Base-by-base conservation (phyloP, 2,329 filamentous ascomycete genomes). In the Fusarium dimerum region DNA sequence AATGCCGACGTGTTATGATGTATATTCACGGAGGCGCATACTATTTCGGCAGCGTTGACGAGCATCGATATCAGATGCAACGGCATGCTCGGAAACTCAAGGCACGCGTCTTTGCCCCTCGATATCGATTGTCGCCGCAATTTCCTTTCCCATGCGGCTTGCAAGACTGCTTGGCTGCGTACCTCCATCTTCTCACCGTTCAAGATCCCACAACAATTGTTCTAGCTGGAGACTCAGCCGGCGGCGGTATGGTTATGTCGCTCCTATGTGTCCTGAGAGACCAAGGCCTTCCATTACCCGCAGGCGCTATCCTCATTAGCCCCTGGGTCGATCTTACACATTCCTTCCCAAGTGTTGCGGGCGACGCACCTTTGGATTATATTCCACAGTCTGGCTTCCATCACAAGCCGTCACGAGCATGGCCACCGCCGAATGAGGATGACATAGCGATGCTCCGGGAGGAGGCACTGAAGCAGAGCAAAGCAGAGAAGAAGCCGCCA, bases 11-110 rank as follows among this genome's bases (percentile, higher is more conserved):
- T 47, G 85, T 96, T 52, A 96, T 97, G 83, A 77, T 99, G 20
- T 97, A 97, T 72, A 79, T 97, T 18, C 94, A 97, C 67, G 94
- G 94, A 13, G 93, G 93, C 7, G 93, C 89, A 17, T 97, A 96
- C 73, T 99, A 87, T 73, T 97, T 99, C 69, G 93, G 94, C 13
- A 95, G 91, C 63, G 87, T 97, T 38, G 92, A 97, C 67, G 92
- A 96, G 71, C 94, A 97, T 76, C 86, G 94, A n/a, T 97, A 97
- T 73, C 93, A 97, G 78, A 86, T 99, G 80, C 94, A 99, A 72
- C 83, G 93, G 45, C 92, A 97, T 79, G 94, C 94, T 29, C 83
- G 94, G 48, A 97, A 97, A 74, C 80, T 99, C 55, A 92, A 94
- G 71, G 93, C 92, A 16, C 82, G 92, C 50, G 88, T 97, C 8